phyloP scores from a whole-genome alignment of 768 basidiomycete species.

The Fomitopsis pulvina region DNA sequence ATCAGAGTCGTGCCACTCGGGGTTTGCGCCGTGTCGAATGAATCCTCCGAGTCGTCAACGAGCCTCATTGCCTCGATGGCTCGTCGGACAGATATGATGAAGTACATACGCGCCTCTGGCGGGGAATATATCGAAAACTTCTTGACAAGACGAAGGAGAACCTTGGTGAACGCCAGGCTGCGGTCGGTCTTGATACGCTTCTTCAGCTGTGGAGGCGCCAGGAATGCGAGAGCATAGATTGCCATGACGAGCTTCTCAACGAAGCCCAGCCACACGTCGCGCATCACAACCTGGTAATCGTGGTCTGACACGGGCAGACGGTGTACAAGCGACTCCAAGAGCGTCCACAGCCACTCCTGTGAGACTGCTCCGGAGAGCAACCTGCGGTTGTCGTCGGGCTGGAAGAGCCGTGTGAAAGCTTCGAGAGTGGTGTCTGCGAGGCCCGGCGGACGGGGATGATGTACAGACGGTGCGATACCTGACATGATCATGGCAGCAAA shows the following conservation, averaged over 20 bases:
- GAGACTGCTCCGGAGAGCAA: constrained; percentile 59
- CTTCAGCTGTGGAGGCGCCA: constrained; percentile 73
- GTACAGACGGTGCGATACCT: constrained; percentile 35
- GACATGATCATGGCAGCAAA: constrained; percentile 48
- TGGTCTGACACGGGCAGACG: constrained; percentile 75
- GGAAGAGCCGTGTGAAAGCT: constrained; percentile 72
- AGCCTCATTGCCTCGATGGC: constrained; percentile 74
- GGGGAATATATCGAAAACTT: constrained; percentile 47
- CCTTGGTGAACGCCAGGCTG: constrained; percentile 56
- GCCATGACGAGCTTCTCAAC: constrained; percentile 73
- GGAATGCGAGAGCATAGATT: constrained; percentile 83
- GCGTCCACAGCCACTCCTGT: constrained; percentile 44
- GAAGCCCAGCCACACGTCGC: constrained; percentile 68
- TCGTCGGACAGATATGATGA: constrained; percentile 52
- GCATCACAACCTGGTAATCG: constrained; percentile 61
- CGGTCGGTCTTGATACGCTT: constrained; percentile 58
- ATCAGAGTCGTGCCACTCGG: constrained; percentile 52
- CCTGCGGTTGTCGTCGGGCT: constrained; percentile 73
- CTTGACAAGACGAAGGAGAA: constrained; percentile 69
- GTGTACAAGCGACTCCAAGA: constrained; percentile 70
- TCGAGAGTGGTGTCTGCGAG: constrained; percentile 77
- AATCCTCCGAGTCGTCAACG: constrained; percentile 69
- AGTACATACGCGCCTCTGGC: constrained; percentile 46
- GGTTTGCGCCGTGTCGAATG: constrained; percentile 61
- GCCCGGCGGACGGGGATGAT: constrained; percentile 43